These are phyloP conservation scores for Nakazawaea anatomiae DNA, from an alignment of 805 yeast species.

Conservation along the genomic window DNA sequence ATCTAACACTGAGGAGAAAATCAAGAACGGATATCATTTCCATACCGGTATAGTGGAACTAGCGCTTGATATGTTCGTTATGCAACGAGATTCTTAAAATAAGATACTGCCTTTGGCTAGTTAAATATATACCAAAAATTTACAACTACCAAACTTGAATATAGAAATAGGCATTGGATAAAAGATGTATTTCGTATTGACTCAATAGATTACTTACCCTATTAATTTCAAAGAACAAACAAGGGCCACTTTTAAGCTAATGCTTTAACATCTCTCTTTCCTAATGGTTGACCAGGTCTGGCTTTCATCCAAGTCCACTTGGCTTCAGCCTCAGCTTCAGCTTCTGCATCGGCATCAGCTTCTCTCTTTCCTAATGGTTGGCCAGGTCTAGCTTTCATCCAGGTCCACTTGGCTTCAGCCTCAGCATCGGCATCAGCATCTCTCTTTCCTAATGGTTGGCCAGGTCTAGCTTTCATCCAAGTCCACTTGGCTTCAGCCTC, in stretches of 20 bases:
- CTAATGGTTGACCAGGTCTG: slow-evolving; percentile 14
- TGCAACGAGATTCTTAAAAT: no score
- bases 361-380: slow-evolving; percentile 22
- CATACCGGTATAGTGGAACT: no score
- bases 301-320: slow-evolving; percentile 10
- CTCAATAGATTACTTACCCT: no score
- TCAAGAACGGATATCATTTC: no score
- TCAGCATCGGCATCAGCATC: slow-evolving; percentile 19
- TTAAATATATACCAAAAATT: no score
- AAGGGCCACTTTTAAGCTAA: neutral
- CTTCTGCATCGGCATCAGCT: slow-evolving; percentile 19
- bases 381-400: slow-evolving; percentile 6
- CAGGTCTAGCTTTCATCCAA: slow-evolving; percentile 9
- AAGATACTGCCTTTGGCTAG: no score
- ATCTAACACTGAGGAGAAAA: no score
- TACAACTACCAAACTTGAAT: no score
- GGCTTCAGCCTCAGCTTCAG: slow-evolving; percentile 20
- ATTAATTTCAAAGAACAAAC: no score
- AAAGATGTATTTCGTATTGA: no score
- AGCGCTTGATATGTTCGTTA: no score
- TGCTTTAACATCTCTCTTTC: slow-evolving; percentile 23
- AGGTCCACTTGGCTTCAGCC: slow-evolving; percentile 8
- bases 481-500: slow-evolving; percentile 3
- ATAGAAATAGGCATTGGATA: no score
- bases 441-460: slow-evolving; percentile 13